Conservation (phyloP, 2,329 filamentous ascomycete species). For the Claviceps monticola region DNA sequence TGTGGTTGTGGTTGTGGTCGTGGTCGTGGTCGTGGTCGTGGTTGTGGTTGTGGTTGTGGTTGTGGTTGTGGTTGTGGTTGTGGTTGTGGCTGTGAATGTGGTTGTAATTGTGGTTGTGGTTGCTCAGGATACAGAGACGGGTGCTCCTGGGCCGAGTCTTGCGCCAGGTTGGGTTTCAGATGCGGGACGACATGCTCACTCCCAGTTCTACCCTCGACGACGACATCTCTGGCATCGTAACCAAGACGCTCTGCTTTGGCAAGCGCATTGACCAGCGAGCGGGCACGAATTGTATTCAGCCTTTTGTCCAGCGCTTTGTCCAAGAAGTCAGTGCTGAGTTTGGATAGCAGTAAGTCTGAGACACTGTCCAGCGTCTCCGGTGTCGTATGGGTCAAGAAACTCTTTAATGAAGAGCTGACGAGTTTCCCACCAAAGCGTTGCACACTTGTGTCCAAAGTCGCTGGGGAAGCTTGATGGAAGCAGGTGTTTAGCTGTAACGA, state of each 20-base stretch:
- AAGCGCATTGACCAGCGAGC: constrained; percentile 41
- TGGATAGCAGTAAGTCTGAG: constrained; percentile 28
- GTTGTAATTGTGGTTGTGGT: too few species aligned
- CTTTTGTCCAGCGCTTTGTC: constrained; percentile 38
- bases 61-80: too few species aligned
- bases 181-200: constrained; percentile 25
- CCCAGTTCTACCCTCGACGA: constrained; percentile 24
- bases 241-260: constrained; percentile 43
- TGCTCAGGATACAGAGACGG: not conserved
- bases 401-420: constrained; percentile 24
- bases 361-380: constrained; percentile 31
- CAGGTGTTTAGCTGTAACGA: constrained; percentile 32
- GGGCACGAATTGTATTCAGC: constrained; percentile 38
- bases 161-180: constrained; percentile 7
- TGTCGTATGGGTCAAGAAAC: constrained; percentile 28
- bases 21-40: too few species aligned
- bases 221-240: constrained; percentile 36
- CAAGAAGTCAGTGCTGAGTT: constrained; percentile 34
- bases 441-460: constrained; percentile 25
- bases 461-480: constrained; percentile 28
- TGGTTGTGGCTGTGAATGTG: too few species aligned
- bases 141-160: not conserved
- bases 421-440: constrained; percentile 32
- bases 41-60: too few species aligned
- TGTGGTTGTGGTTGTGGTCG: too few species aligned